phyloP scores from a whole-genome alignment of 306 rosid species.

The Lathyrus oleraceus region DNA sequence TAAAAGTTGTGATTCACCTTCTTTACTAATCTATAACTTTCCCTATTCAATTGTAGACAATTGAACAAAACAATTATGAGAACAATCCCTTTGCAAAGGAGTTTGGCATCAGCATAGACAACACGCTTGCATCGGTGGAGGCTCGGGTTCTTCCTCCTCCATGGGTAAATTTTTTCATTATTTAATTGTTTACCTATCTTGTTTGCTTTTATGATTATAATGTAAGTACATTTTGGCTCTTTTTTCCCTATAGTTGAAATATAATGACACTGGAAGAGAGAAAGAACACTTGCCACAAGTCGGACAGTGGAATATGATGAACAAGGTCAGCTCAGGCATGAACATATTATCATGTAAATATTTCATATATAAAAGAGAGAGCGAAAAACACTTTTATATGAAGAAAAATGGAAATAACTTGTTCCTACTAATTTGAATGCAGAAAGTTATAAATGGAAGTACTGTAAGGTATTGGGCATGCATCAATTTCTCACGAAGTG shows the following conservation, averaged over 20 bases:
- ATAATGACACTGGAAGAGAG: constrained; percentile 46
- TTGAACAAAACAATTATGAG: constrained; percentile 41
- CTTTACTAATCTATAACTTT: constrained; percentile 19
- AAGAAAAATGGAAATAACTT: neutral
- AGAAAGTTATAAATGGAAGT: constrained; percentile 62
- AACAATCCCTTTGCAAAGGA: constrained; percentile 47
- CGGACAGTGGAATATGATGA: constrained; percentile 57
- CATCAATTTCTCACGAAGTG: constrained; percentile 42
- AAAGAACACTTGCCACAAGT: constrained; percentile 44
- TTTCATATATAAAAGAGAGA: neutral
- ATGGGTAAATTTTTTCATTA: constrained; percentile 39
- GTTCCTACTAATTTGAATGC: constrained; percentile 16
- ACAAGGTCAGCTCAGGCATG: constrained; percentile 38
- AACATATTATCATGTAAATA: neutral
- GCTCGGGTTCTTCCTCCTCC: constrained; percentile 44
- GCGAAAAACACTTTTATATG: neutral
- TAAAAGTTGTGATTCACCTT: neutral
- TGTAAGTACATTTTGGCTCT: neutral
- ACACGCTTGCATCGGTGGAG: constrained; percentile 45
- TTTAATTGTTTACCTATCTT: neutral
- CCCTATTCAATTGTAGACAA: constrained; percentile 31
- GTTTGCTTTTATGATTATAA: neutral
- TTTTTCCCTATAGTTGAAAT: constrained; percentile 31
- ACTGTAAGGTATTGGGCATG: constrained; percentile 47
- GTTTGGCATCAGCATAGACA: constrained; percentile 46